A percentile compares a stretch with the other conserved stretches of the same genome.
Evolutionary conservation across 2,329 filamentous ascomycete genomes (phyloP).

Genomic region (Cadophora luteo-olivacea): DNA sequence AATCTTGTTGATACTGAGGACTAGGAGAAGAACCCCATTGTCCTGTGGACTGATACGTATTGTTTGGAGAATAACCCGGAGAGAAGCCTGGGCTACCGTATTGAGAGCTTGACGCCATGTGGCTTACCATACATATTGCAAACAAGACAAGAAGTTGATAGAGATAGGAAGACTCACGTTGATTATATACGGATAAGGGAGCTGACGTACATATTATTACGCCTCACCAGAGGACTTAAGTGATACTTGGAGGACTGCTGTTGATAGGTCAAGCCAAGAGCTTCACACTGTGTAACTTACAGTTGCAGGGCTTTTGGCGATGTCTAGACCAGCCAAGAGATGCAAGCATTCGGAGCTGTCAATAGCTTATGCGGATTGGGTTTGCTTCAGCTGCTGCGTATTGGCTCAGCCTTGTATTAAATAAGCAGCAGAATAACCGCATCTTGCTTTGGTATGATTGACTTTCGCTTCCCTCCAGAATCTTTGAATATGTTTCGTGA

Average conservation of each 20-base stretch:
- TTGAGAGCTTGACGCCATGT: background rate
- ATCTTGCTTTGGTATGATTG: background rate
- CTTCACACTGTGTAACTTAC: background rate
- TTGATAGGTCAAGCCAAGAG: background rate
- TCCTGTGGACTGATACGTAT: background rate
- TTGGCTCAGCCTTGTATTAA: background rate
- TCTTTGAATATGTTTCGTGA: background rate
- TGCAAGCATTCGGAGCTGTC: background rate
- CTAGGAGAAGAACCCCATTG: background rate
- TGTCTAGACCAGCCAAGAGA: background rate
- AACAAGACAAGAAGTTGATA: background rate
- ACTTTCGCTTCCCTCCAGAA: background rate
- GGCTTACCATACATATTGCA: background rate
- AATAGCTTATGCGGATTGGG: background rate
- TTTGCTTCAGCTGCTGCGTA: background rate
- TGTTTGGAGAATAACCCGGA: background rate
- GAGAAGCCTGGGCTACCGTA: background rate
- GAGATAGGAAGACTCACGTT: background rate
- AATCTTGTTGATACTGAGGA: constrained; percentile 14
- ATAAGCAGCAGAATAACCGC: background rate
- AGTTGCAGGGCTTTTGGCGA: background rate
- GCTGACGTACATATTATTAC: background rate
- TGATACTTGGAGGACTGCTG: background rate
- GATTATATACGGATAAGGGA: background rate
- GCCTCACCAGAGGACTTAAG: background rate